phyloP scores from a whole-genome alignment of 202 grass and related monocot genomes.

The Schoenoplectus tabernaemontani region DNA sequence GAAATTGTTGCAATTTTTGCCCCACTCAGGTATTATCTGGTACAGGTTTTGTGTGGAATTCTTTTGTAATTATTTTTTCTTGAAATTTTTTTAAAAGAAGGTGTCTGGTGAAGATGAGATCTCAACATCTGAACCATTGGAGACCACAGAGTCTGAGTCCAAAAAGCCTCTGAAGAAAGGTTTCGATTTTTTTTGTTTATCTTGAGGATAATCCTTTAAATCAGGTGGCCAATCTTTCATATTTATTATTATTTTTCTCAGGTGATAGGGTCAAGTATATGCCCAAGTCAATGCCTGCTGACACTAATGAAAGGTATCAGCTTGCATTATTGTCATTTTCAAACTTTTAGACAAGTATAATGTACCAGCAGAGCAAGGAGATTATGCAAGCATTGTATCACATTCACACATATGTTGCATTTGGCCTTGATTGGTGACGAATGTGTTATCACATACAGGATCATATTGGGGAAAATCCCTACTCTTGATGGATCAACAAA shows the following conservation, averaged over 20 bases:
- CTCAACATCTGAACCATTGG: constrained; percentile 39
- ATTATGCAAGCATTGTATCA: constrained; percentile 26
- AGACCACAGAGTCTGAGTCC: constrained; percentile 43
- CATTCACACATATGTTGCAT: constrained; percentile 31
- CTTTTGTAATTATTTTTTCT: constrained; percentile 10
- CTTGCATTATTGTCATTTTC: neutral
- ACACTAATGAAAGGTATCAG: constrained; percentile 65
- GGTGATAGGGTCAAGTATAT: constrained; percentile 89
- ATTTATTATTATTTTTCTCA: constrained; percentile 39
- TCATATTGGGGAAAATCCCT: constrained; percentile 83
- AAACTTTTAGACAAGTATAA: constrained; percentile 3
- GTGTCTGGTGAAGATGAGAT: constrained; percentile 52
- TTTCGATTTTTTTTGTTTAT: constrained; percentile 31
- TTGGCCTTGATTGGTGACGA: constrained; percentile 49
- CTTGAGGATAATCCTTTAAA: neutral
- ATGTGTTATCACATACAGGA: constrained; percentile 66
- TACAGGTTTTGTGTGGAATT: neutral
- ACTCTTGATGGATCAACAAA: constrained; percentile 94
- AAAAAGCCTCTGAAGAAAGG: constrained; percentile 71
- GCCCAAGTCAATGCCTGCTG: constrained; percentile 31
- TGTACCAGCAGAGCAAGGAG: neutral
- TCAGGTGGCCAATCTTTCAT: constrained; percentile 9
- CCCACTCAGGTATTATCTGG: neutral
- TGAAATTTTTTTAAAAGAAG: constrained; percentile 36
- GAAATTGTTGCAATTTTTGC: neutral